Evolutionary conservation across 2,329 filamentous ascomycete species (phyloP), one percentile per base, ranked within the genome.

Genomic region (Thyridium curvatum): DNA sequence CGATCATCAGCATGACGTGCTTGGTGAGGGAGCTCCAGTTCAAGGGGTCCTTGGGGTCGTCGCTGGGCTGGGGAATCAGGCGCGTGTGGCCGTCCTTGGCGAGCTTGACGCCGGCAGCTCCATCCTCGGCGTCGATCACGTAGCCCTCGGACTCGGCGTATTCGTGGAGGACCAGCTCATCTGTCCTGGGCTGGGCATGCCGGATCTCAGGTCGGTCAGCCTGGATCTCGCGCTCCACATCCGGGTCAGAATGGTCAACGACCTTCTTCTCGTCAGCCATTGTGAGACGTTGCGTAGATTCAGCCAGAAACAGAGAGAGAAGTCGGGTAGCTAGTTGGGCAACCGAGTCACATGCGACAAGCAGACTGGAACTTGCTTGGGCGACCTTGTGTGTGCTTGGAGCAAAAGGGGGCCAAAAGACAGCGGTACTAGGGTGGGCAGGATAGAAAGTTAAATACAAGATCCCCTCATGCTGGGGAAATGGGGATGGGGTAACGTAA

Each of bases 1-100:
- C 55, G n/a, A 71, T 60, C n/a, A 66, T 55, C 2, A 77, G 54
- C 21, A 71, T 64, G 13, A 64, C 31, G 41, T 69, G 64, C 49
- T 78, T 79, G 58, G 65, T 69, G 37, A 51, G 41, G 39, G 60
- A 57, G 18, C 54, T 58, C 74, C 73, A 78, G 49, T 77, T 77
- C 31, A 77, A 52, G 0, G 73, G 72, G 44, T 77, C 73, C 32
- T 68, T 56, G 2, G 66, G 62, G 37, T 73, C 65, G 30, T 65
- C 65, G 39, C 64, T 69, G 0, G 72, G 73, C 50, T 77, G 72
- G 3, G 73, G 74, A 16, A 75, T 72, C 35, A 77, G 60, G 13
- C 74, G 65, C 3, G 66, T 69, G 32, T 52, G 60, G 13, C 61
- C 61, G 41, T 66, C 62, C n/a, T 46, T 42, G n/a, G 62, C 61